Base-by-base conservation (phyloP, 495 filamentous ascomycete genomes). In the Lasiosphaeria ovina region DNA sequence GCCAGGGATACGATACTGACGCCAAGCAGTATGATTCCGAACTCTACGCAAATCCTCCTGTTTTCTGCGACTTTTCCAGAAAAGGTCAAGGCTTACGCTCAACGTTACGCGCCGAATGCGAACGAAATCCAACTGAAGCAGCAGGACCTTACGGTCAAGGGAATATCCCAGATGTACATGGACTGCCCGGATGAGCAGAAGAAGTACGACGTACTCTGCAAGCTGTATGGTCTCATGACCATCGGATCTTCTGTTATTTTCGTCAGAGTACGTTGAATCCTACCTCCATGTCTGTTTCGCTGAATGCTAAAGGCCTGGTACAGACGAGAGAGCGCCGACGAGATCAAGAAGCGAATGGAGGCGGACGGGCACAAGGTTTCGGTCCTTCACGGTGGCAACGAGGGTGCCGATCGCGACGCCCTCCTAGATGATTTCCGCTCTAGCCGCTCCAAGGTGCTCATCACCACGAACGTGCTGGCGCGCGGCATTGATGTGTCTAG, bases 231-330 rank as follows among this genome's bases (percentile, higher is more conserved):
- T 58, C 80, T 97, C 40, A 90, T 97, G 82, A 97, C 92, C 10
- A 90, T 97, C 59, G 92, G 91, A 4, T 96, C 93, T 5, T 97
- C 93, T 1, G 97, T 99, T 70, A 98, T 99, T 69, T 99, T 99
- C 74, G 92, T 96, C 65, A 86, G 85, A 81, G 92, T 94, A 76
- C 50, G 79, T 77, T 35, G 24, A 24, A 24, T 24, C 17, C 42
- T 47, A 3, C 6, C 40, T 7, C 35, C n/a, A 11, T 31, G 4
- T 34, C 35, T 35, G 17, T 35, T 33, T 9, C 11, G 4, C 53
- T 40, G 12, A 34, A 6, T 34, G 35, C 60, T 81, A 61, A 79
- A 64, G 17, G 4, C 14, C 7, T 4, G 7, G 40, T 62, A 6
- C 63, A 94, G 88, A 92, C 86, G 40, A 89, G 92, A 83, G 36